Evolutionary conservation across 352 stramenopile species (phyloP), one percentile per base, ranked within the genome.

Genomic region (Pseudoperonospora humuli): DNA sequence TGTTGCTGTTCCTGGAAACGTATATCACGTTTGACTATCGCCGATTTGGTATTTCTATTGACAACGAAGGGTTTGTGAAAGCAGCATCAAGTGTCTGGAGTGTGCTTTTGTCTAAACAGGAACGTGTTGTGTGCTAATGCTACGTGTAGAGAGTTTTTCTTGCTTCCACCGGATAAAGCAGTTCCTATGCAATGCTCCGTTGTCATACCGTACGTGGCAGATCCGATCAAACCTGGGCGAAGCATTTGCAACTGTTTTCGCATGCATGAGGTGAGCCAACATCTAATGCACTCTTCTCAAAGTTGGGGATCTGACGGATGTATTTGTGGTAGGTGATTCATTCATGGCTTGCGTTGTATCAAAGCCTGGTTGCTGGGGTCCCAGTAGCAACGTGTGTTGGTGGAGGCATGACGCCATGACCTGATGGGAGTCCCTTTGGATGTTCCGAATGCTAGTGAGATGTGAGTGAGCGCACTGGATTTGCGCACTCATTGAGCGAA

Each of bases 11-110:
- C 39, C 44, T 93, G 28, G 81, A 93, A 61, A 89, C 77, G 9
- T 88, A 90, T 46, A 74, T 86, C 31, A 84, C 70, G 7, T 90
- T 93, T 45, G 81, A 93, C 39, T 93, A 87, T 58, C 68, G 58
- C n/a, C 65, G 55, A 2, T 93, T 86, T 47, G 81, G 81, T 17
- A 75, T 93, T 33, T 82, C 74, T 5, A 77, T 88, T 29, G 61
- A 73, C n/a, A 64, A 76, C 25, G 59, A 62, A 63, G 80, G 80
- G 80, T 93, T 46, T 19, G 59, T 57, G 11, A 20, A 31, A 13
- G 13, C 14, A 11, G 15, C 13, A 13, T 7, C 19, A n/a, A 35
- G 13, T 33, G 11, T 25, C 35, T 4, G 10, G 7, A 38, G 3
- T 32, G 8, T 26, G 21, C 5, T 40, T 40, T 11, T 17, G 14